Conservation (phyloP, 139 green algal genomes). For the Marvania coccoides region DNA sequence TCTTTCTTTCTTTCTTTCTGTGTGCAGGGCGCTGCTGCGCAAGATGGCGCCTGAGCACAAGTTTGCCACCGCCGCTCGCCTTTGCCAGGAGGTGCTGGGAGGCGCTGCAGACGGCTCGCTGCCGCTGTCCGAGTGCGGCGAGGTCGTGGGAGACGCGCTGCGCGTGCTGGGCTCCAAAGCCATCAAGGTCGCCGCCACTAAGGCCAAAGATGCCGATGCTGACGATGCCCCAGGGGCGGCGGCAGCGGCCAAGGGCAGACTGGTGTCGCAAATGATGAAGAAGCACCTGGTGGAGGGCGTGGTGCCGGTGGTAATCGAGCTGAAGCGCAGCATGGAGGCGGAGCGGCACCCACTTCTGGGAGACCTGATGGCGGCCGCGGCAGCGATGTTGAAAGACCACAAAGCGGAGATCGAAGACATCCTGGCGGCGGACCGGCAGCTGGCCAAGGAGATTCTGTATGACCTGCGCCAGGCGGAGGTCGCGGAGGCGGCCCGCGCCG, state of each 20-base stretch:
- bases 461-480: conserved; percentile 68
- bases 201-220: conserved; percentile 24
- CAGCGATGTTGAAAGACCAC: conserved; percentile 69
- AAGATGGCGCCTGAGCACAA: conserved; percentile 78
- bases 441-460: conserved; percentile 77
- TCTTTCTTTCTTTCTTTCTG: background rate
- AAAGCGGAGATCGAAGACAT: conserved; percentile 75
- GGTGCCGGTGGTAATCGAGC: conserved; percentile 73
- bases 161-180: conserved; percentile 59
- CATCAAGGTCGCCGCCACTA: conserved; percentile 46
- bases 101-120: conserved; percentile 64
- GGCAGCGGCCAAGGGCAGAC: conserved; percentile 38
- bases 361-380: conserved; percentile 55
- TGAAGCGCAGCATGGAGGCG: conserved; percentile 55
- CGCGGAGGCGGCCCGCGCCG: background rate
- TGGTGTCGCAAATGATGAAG: conserved; percentile 75
- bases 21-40: conserved; percentile 47
- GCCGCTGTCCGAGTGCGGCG: conserved; percentile 42
- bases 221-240: conserved; percentile 9
- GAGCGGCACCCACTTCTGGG: conserved; percentile 57
- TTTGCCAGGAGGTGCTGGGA: conserved; percentile 62
- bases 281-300: conserved; percentile 80
- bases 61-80: conserved; percentile 57
- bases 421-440: conserved; percentile 64
- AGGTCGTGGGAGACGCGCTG: conserved; percentile 74